Base-by-base conservation (phyloP, 176 grass and related monocot species). In the Carex scoparia region DNA sequence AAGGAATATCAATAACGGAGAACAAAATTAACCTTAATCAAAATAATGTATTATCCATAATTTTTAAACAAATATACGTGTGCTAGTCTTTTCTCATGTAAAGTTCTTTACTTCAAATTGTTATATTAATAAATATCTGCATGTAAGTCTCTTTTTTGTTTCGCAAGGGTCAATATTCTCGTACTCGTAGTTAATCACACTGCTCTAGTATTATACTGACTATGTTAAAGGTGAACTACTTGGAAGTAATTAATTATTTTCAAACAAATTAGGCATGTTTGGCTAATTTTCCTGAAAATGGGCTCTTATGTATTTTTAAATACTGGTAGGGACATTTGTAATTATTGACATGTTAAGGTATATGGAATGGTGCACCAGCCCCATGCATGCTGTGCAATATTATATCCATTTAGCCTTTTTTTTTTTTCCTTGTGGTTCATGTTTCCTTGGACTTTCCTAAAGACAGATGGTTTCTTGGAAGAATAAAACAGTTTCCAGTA, bases 401-500 rank as follows among this genome's bases (percentile, higher is more conserved):
- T 32, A 14, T 16, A 77, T 54, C 68, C 37, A 71, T n/a, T 77
- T 54, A 74, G 1, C 38, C 38, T 10, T 49, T 49, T 49, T 46
- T 61, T 30, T 14, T 77, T 15, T 6, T 31, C 19, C 13, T 77
- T 16, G 33, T 2, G 12, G 73, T 78, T 32, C 10, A 33, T 16
- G 73, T 78, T 78, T 33, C 27, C 48, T 77, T 3, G n/a, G 27
- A 27, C 38, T 55, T 31, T 15, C 10, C 46, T 56, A 77, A 23
- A 76, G n/a, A 40, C 33, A 69, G 9, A 67, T 46, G 68, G 18
- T 18, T 74, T 74, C 70, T 74, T 51, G 70, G 70, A 74, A 74
- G 40, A 49, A 70, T 27, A 27, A 23, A 73, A 10, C 69, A 71
- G 12, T 48, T 72, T 72, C 15, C 15, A 10, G 69, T 40, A 48